Evolutionary conservation across 805 yeast species (phyloP).

Genomic region (Blastobotrys attinorum): DNA sequence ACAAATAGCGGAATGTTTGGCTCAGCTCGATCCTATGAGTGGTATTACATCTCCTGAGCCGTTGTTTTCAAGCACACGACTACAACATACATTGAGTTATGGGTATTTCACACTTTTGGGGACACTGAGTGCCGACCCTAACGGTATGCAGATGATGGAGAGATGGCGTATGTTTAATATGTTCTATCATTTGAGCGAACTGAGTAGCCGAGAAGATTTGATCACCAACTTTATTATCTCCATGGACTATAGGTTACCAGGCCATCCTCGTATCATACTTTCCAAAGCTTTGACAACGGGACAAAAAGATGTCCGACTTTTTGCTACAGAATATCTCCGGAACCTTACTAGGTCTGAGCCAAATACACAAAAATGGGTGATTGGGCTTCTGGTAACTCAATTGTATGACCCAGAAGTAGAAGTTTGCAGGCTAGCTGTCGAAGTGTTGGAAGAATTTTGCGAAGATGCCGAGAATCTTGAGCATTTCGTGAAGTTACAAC

Average conservation of each 20-base stretch:
- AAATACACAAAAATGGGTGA: slow-evolving; percentile 35
- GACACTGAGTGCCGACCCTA: slow-evolving; percentile 46
- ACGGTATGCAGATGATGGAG: slow-evolving; percentile 63
- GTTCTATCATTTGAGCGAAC: slow-evolving; percentile 59
- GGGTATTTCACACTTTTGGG: slow-evolving; percentile 83
- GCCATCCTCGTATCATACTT: slow-evolving; percentile 62
- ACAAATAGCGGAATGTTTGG: slow-evolving; percentile 82
- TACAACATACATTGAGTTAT: slow-evolving; percentile 55
- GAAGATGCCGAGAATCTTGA: slow-evolving; percentile 38
- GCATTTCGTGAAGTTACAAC: slow-evolving; percentile 44
- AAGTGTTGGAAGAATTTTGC: slow-evolving; percentile 45
- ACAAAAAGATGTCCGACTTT: slow-evolving; percentile 42
- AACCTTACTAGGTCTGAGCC: slow-evolving; percentile 27
- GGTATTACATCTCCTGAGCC: slow-evolving; percentile 71
- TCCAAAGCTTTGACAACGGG: slow-evolving; percentile 56
- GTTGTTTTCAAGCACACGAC: slow-evolving; percentile 51
- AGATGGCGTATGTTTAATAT: slow-evolving; percentile 83
- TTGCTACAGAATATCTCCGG: slow-evolving; percentile 50
- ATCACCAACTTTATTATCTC: slow-evolving; percentile 50
- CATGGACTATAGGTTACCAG: slow-evolving; percentile 50
- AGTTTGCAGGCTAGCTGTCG: slow-evolving; percentile 51
- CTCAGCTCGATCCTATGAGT: slow-evolving; percentile 73
- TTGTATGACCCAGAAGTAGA: slow-evolving; percentile 57
- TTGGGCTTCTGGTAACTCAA: slow-evolving; percentile 53
- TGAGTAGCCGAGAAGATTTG: slow-evolving; percentile 48